A percentile compares a stretch with the other conserved stretches of the same genome.
These are phyloP conservation scores for Friedmanniomyces endolithicus DNA, from an alignment of 495 filamentous ascomycete species.

Conservation along the genomic window DNA sequence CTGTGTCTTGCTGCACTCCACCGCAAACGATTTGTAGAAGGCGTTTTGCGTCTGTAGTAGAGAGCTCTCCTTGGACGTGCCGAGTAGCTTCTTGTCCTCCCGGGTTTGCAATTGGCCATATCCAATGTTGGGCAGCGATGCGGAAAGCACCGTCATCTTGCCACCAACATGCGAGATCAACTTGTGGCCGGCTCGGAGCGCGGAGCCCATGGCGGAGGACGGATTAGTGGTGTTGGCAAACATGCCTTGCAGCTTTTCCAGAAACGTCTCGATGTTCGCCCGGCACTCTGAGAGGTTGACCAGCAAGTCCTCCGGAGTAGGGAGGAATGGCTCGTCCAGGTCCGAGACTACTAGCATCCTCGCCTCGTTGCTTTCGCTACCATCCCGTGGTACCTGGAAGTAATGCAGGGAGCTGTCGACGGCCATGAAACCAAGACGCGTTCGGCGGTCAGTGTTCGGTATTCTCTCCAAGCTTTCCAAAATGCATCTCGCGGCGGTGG, in stretches of 20 bases:
- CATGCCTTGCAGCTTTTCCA: slow-evolving; percentile 87
- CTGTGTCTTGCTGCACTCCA: slow-evolving; percentile 97
- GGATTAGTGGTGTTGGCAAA: slow-evolving; percentile 85
- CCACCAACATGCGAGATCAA: slow-evolving; percentile 86
- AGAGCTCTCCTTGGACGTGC: slow-evolving; percentile 78
- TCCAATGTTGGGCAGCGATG: slow-evolving; percentile 82
- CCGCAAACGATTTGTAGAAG: slow-evolving; percentile 98
- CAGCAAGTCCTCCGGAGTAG: slow-evolving; percentile 82
- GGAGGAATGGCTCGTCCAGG: slow-evolving; percentile 92
- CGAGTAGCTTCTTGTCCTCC: slow-evolving; percentile 92
- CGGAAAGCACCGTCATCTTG: slow-evolving; percentile 82
- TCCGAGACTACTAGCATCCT: slow-evolving; percentile 93
- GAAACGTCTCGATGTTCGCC: slow-evolving; percentile 78
- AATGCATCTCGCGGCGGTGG: slow-evolving; percentile 86
- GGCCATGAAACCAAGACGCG: slow-evolving; percentile 85
- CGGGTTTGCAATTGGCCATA: slow-evolving; percentile 83
- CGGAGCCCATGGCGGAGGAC: slow-evolving; percentile 82
- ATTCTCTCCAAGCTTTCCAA: slow-evolving; percentile 92
- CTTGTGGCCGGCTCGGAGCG: slow-evolving; percentile 84
- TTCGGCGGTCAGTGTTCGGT: slow-evolving; percentile 89
- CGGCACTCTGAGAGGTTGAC: slow-evolving; percentile 83
- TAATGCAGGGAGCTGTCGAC: slow-evolving; percentile 93
- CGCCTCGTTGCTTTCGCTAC: slow-evolving; percentile 65
- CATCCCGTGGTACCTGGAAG: slow-evolving; percentile 83
- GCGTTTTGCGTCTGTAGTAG: slow-evolving; percentile 83